Percentiles rank a stretch among this genome's conserved stretches.
Conservation (phyloP, 805 yeast genomes). For the Candida stauntonica region DNA sequence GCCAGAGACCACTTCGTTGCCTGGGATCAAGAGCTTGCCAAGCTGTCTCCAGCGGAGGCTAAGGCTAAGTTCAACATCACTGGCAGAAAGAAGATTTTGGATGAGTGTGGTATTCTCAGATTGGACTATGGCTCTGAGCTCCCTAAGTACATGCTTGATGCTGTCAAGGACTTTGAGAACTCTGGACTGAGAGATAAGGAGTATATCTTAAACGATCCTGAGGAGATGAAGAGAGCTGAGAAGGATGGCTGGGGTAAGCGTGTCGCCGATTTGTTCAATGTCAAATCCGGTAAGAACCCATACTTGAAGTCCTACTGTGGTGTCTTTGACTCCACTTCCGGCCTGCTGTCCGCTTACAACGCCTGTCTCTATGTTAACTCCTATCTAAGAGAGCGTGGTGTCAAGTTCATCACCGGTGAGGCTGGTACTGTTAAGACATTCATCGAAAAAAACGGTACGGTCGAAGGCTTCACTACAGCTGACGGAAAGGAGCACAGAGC, state of each 20-base stretch:
- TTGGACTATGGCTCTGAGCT: constrained; percentile 10
- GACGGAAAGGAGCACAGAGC: constrained; percentile 26
- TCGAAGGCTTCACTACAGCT: constrained; percentile 23
- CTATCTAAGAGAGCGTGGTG: constrained; percentile 29
- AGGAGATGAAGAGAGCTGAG: constrained; percentile 31
- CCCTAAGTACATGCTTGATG: constrained; percentile 7
- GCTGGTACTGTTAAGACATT: constrained; percentile 27
- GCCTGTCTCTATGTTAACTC: constrained; percentile 30
- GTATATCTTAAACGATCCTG: constrained; percentile 27
- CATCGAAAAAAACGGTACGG: constrained; percentile 14
- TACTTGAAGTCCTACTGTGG: constrained; percentile 22
- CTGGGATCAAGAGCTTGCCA: constrained; percentile 16
- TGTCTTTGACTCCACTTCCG: constrained; percentile 29
- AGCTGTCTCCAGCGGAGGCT: constrained; percentile 12
- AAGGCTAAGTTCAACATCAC: constrained; percentile 11
- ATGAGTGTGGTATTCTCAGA: constrained; percentile 14
- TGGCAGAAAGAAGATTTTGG: constrained; percentile 13
- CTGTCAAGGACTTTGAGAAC: constrained; percentile 9
- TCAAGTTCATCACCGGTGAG: constrained; percentile 32
- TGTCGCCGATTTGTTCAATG: constrained; percentile 18
- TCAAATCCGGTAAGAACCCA: constrained; percentile 11
- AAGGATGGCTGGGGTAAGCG: constrained; percentile 28
- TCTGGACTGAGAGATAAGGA: constrained; percentile 11
- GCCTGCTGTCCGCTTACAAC: constrained; percentile 33
- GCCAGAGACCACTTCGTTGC: constrained; percentile 13